phyloP scores from a whole-genome alignment of 352 stramenopile genomes.

The Globisporangium polare region DNA sequence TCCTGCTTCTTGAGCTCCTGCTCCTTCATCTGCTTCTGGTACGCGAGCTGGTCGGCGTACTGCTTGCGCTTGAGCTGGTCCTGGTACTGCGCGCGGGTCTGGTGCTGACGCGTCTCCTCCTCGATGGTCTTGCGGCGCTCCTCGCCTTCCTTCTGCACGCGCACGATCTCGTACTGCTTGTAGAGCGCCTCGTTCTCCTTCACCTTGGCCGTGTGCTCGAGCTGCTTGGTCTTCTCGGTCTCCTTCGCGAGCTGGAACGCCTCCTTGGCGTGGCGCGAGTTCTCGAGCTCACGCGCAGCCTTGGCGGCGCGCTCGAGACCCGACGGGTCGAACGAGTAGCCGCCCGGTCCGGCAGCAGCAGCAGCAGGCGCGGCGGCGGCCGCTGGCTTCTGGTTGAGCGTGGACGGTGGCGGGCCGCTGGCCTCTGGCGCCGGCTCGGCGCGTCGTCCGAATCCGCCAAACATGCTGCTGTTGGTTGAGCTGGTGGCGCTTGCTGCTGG shows the following conservation, averaged over 20 bases:
- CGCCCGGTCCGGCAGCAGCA: constrained; percentile 22
- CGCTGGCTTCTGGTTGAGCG: constrained; percentile 23
- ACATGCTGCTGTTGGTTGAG: constrained; percentile 14
- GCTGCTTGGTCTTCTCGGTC: constrained; percentile 94
- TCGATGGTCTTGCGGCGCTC: constrained; percentile 97
- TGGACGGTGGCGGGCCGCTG: constrained; percentile 3
- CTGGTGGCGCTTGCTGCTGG: not conserved
- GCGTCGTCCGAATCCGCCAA: constrained; percentile 20
- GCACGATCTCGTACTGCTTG: constrained; percentile 93
- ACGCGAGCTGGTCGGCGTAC: constrained; percentile 95
- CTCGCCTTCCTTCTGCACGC: constrained; percentile 95
- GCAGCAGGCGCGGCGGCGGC: constrained; percentile 8
- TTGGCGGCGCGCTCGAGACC: constrained; percentile 96
- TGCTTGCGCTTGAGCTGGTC: constrained; percentile 99
- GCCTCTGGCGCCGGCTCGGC: constrained; percentile 15
- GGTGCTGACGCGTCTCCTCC: constrained; percentile 96
- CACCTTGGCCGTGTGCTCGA: constrained; percentile 89
- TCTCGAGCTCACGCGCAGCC: constrained; percentile 96
- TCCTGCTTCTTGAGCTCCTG: constrained; percentile 98
- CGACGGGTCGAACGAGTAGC: constrained; percentile 94
- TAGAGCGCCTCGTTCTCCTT: constrained; percentile 91
- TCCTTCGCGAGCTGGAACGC: constrained; percentile 96
- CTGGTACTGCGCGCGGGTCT: constrained; percentile 95
- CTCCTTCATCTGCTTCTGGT: constrained; percentile 95
- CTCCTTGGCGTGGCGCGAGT: constrained; percentile 89